Conservation (phyloP, 768 basidiomycete species). For the Tephrocybe rancida region DNA sequence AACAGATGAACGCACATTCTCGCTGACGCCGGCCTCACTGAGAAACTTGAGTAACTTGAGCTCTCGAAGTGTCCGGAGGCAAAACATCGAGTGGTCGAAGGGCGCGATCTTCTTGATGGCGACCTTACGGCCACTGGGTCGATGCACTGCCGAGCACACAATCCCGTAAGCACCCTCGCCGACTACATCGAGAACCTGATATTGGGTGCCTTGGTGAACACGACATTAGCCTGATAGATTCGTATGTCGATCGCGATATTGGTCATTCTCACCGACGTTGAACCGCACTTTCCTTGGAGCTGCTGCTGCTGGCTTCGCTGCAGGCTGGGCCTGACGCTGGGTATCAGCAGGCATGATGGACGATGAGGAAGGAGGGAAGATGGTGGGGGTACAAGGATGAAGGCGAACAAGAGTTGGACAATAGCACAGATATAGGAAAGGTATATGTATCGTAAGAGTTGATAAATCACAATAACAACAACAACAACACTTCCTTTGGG, state of each 20-base stretch:
- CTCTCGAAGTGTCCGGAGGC: conserved; percentile 86
- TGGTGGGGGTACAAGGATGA: conserved; percentile 19
- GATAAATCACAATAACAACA: conserved; percentile 15
- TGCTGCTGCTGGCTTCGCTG: conserved; percentile 40
- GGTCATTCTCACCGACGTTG: conserved; percentile 66
- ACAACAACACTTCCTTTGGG: conserved; percentile 20
- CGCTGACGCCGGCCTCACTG: conserved; percentile 86
- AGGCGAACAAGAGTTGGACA: conserved; percentile 18
- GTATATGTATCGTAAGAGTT: conserved; percentile 15
- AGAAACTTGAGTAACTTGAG: conserved; percentile 83
- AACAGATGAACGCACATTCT: conserved; percentile 59
- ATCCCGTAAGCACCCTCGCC: conserved; percentile 95
- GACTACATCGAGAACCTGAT: conserved; percentile 85
- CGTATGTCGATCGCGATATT: conserved; percentile 1
- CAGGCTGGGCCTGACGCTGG: conserved; percentile 27
- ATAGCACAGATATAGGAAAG: conserved; percentile 22
- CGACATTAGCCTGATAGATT: conserved; percentile 9
- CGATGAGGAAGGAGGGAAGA: conserved; percentile 12
- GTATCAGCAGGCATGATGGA: conserved; percentile 32
- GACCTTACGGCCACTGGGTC: conserved; percentile 86
- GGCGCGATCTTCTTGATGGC: conserved; percentile 97
- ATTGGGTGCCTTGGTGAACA: conserved; percentile 60
- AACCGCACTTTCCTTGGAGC: conserved; percentile 86
- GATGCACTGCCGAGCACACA: conserved; percentile 91
- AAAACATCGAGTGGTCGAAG: conserved; percentile 96